A percentile compares a stretch with the other conserved stretches of the same genome.
These are phyloP conservation scores for Iris pallida DNA, from an alignment of 116 monocot species.

Conservation along the genomic window DNA sequence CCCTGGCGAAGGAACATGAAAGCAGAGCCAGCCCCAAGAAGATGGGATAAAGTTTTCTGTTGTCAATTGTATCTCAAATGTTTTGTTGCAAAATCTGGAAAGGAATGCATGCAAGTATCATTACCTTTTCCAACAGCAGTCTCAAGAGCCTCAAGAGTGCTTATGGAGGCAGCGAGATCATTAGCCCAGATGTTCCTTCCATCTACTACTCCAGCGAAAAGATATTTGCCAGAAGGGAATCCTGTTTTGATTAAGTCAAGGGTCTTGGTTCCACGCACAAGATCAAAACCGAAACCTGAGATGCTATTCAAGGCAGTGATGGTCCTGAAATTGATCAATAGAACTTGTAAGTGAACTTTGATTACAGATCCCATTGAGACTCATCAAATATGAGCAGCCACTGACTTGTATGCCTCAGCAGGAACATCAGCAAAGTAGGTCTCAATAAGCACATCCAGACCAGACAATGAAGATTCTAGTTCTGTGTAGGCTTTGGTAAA, in stretches of 20 bases:
- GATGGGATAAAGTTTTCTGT: too few relatives aligned
- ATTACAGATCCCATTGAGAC: not conserved
- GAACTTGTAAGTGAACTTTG: not conserved
- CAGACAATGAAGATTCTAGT: conserved; percentile 57
- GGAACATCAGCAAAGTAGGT: conserved; percentile 85
- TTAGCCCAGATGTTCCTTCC: conserved; percentile 36
- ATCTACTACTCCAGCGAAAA: conserved; percentile 32
- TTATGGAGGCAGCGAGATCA: conserved; percentile 23
- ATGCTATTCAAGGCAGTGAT: conserved; percentile 45
- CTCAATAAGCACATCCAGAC: conserved; percentile 59
- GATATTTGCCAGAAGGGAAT: conserved; percentile 48
- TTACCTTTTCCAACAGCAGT: conserved; percentile 27
- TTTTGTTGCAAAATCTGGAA: conserved; percentile 1
- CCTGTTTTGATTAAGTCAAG: conserved; percentile 56
- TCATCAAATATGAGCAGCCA: conserved; percentile 5
- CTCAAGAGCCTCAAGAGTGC: conserved; percentile 21
- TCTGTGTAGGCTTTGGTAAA: conserved; percentile 59
- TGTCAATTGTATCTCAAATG: not conserved
- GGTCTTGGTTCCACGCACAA: conserved; percentile 61
- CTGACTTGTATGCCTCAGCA: conserved; percentile 58
- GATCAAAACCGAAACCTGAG: conserved; percentile 63
- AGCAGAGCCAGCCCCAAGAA: too few relatives aligned
- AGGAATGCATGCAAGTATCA: not conserved
- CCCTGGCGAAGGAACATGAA: not conserved
- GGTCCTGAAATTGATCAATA: conserved; percentile 27